Conservation (phyloP, 768 basidiomycete species). For the Hygrophoropsis aurantiaca region DNA sequence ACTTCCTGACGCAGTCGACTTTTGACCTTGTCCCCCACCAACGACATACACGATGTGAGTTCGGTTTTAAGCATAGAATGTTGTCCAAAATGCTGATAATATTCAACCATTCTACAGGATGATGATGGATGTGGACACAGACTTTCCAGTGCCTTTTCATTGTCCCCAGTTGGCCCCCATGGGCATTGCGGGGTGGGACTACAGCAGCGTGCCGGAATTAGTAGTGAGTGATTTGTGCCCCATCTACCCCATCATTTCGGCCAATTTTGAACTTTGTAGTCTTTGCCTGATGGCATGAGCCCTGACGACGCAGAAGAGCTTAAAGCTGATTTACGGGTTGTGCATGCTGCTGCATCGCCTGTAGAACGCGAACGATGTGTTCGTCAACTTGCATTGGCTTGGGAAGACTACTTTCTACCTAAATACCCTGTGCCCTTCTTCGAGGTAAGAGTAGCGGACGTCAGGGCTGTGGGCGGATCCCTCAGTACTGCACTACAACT, state of each 20-base stretch:
- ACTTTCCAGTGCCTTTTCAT: constrained; percentile 28
- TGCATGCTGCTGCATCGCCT: constrained; percentile 14
- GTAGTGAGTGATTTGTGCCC: constrained; percentile 19
- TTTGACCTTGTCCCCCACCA: neutral
- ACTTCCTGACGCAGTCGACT: neutral
- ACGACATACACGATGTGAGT: constrained; percentile 4
- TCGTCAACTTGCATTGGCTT: constrained; percentile 25
- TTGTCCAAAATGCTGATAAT: neutral
- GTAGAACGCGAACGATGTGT: constrained; percentile 18
- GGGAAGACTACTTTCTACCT: constrained; percentile 32
- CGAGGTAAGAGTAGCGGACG: constrained; percentile 30
- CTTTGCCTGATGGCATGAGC: constrained; percentile 19
- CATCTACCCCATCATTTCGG: neutral
- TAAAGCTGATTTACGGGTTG: constrained; percentile 11
- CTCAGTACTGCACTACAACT: constrained; percentile 27
- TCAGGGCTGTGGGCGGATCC: constrained; percentile 28
- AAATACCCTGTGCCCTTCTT: constrained; percentile 30
- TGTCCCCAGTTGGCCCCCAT: constrained; percentile 27
- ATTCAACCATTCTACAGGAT: neutral
- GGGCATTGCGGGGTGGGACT: constrained; percentile 27
- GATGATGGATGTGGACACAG: constrained; percentile 17
- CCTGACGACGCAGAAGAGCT: constrained; percentile 20
- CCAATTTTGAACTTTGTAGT: constrained; percentile 7
- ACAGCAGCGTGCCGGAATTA: constrained; percentile 22
- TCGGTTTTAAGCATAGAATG: neutral